These are phyloP conservation scores for Trifolium fragiferum DNA, from an alignment of 306 rosid genomes.

Conservation along the genomic window DNA sequence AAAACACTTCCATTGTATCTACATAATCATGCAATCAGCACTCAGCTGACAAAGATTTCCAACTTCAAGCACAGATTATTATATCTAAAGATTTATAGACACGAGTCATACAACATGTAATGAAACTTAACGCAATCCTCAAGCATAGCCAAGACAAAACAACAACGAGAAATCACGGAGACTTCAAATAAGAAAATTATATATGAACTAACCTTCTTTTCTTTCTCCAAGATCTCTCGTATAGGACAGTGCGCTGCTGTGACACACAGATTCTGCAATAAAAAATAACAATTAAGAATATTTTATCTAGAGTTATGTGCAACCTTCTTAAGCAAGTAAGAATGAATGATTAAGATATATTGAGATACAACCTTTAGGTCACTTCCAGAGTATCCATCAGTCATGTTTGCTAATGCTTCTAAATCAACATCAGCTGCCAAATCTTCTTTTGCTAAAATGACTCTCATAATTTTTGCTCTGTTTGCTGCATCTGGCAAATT, in stretches of 20 bases:
- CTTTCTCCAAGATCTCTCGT: constrained; percentile 53
- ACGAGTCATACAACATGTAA: neutral
- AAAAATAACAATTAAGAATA: constrained; percentile 39
- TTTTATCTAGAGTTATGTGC: constrained; percentile 17
- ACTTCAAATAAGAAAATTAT: neutral
- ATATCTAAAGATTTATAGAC: too few relatives aligned
- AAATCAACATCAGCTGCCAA: constrained; percentile 71
- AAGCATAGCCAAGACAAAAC: constrained; percentile 2
- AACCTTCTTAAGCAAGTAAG: constrained; percentile 33
- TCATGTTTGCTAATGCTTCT: constrained; percentile 79
- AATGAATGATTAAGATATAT: constrained; percentile 17
- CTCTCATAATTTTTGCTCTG: constrained; percentile 78
- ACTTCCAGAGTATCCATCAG: constrained; percentile 95
- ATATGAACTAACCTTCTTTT: constrained; percentile 62
- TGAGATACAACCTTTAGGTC: constrained; percentile 75
- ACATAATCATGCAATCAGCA: constrained; percentile 2
- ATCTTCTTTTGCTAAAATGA: constrained; percentile 86
- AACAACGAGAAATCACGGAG: neutral
- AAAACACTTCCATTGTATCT: neutral
- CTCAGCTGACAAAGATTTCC: neutral
- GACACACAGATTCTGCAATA: constrained; percentile 52
- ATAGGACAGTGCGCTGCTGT: constrained; percentile 56
- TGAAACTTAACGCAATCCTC: constrained; percentile 28
- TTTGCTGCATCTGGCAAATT: constrained; percentile 85
- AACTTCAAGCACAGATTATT: too few relatives aligned